phyloP scores from a whole-genome alignment of 2,329 filamentous ascomycete genomes.

The Aureobasidium sp. region DNA sequence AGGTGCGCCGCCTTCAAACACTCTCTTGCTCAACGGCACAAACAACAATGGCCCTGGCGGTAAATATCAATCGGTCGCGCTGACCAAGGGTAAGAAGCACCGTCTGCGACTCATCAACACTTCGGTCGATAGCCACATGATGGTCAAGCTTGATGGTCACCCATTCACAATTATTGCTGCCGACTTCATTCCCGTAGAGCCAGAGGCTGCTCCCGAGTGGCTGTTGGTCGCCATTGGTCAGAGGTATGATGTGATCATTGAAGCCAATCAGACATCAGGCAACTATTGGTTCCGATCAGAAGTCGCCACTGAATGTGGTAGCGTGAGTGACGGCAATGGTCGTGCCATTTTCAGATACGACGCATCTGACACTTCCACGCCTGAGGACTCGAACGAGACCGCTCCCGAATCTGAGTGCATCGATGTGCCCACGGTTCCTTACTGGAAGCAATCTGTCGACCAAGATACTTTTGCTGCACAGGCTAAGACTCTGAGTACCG shows the following conservation, averaged over 20 bases:
- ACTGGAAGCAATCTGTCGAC: conserved; percentile 32
- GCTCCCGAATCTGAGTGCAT: conserved; percentile 25
- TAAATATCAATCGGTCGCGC: conserved; percentile 20
- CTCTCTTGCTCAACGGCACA: conserved; percentile 37
- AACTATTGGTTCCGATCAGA: conserved; percentile 42
- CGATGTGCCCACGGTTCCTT: conserved; percentile 26
- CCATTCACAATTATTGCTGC: conserved; percentile 30
- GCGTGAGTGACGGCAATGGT: conserved; percentile 28
- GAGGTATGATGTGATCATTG: conserved; percentile 42
- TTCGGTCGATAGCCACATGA: conserved; percentile 38
- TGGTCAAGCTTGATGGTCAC: conserved; percentile 31
- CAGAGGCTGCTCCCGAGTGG: conserved; percentile 22
- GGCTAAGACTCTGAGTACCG: conserved; percentile 25
- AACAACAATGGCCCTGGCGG: conserved; percentile 32
- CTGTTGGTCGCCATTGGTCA: conserved; percentile 38
- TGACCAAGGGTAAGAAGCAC: conserved; percentile 35
- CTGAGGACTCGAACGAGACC: conserved; percentile 21
- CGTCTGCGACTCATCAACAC: conserved; percentile 41
- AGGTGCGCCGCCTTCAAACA: conserved; percentile 36
- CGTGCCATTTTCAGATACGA: conserved; percentile 33
- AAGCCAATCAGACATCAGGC: conserved; percentile 37
- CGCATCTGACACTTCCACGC: conserved; percentile 20
- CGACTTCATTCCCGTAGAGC: conserved; percentile 32
- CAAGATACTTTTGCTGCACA: conserved; percentile 27
- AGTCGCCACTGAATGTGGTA: conserved; percentile 29